phyloP scores from a whole-genome alignment of 768 basidiomycete species.

The Tylopilus balloui region DNA sequence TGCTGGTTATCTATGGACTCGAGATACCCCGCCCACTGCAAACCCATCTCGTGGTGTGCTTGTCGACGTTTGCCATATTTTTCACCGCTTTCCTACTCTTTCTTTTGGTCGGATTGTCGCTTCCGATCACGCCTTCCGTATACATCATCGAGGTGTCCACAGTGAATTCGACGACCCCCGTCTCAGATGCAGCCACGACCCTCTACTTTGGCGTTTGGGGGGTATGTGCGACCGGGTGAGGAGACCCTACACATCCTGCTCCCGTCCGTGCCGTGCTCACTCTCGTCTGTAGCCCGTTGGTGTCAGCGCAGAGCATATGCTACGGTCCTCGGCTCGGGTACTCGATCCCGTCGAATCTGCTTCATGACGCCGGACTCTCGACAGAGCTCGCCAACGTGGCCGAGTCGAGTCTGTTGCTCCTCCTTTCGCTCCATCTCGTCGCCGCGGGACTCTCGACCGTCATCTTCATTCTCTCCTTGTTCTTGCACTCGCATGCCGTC shows the following conservation, averaged over 20 bases:
- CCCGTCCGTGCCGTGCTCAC: not conserved
- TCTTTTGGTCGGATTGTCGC: constrained; percentile 69
- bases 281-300: constrained; percentile 1
- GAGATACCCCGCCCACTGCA: constrained; percentile 36
- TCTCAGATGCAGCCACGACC: constrained; percentile 52
- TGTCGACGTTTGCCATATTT: constrained; percentile 46
- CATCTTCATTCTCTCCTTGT: constrained; percentile 50
- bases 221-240: constrained; percentile 59
- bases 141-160: constrained; percentile 51
- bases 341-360: constrained; percentile 46
- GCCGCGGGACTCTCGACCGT: constrained; percentile 55
- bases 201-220: constrained; percentile 83
- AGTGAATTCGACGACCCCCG: constrained; percentile 28
- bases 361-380: constrained; percentile 42
- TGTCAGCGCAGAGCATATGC: constrained; percentile 40
- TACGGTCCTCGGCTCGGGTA: constrained; percentile 68
- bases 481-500: constrained; percentile 51
- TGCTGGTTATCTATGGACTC: constrained; percentile 16
- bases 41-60: constrained; percentile 44
- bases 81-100: constrained; percentile 65
- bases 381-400: constrained; percentile 42
- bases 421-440: constrained; percentile 70
- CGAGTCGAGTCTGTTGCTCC: constrained; percentile 43
- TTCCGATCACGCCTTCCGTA: constrained; percentile 68
- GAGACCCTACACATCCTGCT: not conserved